Percentiles rank a stretch among this genome's conserved stretches.
phyloP scores from a whole-genome alignment of 2,329 filamentous ascomycete species.

The Rhexocercosporidium sp. region DNA sequence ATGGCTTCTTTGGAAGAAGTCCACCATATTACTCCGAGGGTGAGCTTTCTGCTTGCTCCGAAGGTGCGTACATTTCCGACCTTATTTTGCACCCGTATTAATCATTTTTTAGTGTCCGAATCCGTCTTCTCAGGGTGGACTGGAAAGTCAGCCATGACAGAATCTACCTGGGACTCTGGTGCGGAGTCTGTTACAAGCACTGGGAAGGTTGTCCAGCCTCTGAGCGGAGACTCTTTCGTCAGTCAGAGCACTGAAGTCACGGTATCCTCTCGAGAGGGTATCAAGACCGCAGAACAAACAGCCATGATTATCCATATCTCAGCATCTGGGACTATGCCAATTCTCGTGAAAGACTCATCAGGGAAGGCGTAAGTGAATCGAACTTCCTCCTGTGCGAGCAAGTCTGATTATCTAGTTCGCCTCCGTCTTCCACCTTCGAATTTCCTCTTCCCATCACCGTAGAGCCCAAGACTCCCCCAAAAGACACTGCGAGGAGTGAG shows the following conservation, averaged over 20 bases:
- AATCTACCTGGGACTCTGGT: slow-evolving; percentile 43
- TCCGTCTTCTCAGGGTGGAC: slow-evolving; percentile 54
- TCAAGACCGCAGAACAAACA: slow-evolving; percentile 41
- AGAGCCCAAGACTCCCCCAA: not conserved
- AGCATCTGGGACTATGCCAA: slow-evolving; percentile 28
- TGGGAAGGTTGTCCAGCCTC: slow-evolving; percentile 44
- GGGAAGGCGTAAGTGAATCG: slow-evolving; percentile 23
- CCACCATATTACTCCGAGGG: slow-evolving; percentile 18
- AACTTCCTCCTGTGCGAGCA: not conserved
- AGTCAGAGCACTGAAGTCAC: slow-evolving; percentile 49
- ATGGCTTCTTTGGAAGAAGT: slow-evolving; percentile 13
- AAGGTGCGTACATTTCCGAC: slow-evolving; percentile 26
- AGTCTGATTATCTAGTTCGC: slow-evolving; percentile 21
- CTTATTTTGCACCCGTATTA: not conserved
- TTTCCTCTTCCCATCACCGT: slow-evolving; percentile 32
- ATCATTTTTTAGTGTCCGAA: slow-evolving; percentile 41
- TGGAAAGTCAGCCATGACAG: slow-evolving; percentile 43
- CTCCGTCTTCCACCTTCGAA: slow-evolving; percentile 29
- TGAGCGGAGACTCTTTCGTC: slow-evolving; percentile 51
- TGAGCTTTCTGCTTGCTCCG: slow-evolving; percentile 32
- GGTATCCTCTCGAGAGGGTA: slow-evolving; percentile 43
- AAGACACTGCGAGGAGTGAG: not conserved
- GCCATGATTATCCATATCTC: slow-evolving; percentile 48
- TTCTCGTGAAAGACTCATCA: slow-evolving; percentile 28
- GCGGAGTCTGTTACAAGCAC: slow-evolving; percentile 35